Percentiles rank a stretch among this genome's conserved stretches.
phyloP scores from a whole-genome alignment of 1,284 basidiomycete species.

The Chondrostereum purpureum region DNA sequence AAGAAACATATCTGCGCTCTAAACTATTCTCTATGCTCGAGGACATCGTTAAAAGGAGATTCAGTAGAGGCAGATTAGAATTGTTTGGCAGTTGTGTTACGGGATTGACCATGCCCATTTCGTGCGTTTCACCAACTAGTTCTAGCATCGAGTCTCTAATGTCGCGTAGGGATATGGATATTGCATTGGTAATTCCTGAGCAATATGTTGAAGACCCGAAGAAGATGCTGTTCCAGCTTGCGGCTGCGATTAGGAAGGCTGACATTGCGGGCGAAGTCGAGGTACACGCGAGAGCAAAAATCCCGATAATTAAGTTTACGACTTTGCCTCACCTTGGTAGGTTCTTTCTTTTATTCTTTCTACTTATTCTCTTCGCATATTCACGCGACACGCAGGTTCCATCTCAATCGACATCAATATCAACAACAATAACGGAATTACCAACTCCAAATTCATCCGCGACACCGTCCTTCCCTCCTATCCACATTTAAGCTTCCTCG shows the following conservation, averaged over 20 bases:
- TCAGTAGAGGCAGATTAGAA: not conserved
- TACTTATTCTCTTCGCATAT: not conserved
- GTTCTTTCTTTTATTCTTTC: not conserved
- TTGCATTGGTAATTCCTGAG: not conserved
- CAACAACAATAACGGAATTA: not conserved
- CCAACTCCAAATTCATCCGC: not conserved
- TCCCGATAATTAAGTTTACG: not conserved
- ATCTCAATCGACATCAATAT: not conserved
- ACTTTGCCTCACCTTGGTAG: not conserved
- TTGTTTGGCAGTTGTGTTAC: not conserved
- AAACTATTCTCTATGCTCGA: not conserved
- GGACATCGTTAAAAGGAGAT: not conserved
- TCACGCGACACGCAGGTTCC: not conserved
- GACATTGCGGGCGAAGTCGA: not conserved
- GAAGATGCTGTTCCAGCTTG: not conserved
- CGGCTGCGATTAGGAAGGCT: not conserved
- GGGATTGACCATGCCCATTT: not conserved
- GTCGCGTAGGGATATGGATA: not conserved
- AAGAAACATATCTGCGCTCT: not conserved
- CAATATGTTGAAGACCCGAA: not conserved
- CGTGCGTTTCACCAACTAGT: not conserved
- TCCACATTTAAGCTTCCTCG: not conserved
- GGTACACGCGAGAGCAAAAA: not conserved
- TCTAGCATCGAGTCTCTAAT: not conserved
- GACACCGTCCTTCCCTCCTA: not conserved